phyloP scores from a whole-genome alignment of 352 stramenopile species.

The Vaucheria bursata region DNA sequence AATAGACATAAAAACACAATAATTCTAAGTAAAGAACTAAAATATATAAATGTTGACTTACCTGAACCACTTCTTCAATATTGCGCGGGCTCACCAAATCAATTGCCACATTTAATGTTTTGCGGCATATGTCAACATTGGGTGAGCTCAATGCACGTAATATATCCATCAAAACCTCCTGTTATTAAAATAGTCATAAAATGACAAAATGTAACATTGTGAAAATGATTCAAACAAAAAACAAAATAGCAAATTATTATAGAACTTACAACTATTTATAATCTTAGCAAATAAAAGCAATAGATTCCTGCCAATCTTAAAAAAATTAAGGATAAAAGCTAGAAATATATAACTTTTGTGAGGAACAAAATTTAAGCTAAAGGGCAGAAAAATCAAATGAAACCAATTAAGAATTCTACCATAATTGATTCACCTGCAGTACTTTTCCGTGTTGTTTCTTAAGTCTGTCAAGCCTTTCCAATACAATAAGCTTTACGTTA shows the following conservation, averaged over 20 bases:
- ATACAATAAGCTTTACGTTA: slow-evolving; percentile 99
- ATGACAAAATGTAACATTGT: too few relatives aligned
- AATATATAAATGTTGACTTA: neutral
- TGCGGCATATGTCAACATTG: slow-evolving; percentile 96
- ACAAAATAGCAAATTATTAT: too few relatives aligned
- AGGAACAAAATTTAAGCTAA: too few relatives aligned
- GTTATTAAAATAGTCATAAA: slow-evolving; percentile 42
- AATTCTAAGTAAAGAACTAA: neutral
- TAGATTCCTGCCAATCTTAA: too few relatives aligned
- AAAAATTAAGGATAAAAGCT: too few relatives aligned
- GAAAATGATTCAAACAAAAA: too few relatives aligned
- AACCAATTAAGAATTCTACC: too few relatives aligned
- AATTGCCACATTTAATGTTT: slow-evolving; percentile 93
- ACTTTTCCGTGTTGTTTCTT: slow-evolving; percentile 90
- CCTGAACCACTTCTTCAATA: slow-evolving; percentile 87
- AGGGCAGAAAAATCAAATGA: too few relatives aligned
- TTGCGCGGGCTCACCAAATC: slow-evolving; percentile 90
- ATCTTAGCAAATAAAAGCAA: too few relatives aligned
- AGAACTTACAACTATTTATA: too few relatives aligned
- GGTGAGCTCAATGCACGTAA: slow-evolving; percentile 87
- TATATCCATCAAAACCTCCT: slow-evolving; percentile 99
- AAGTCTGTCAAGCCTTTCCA: slow-evolving; percentile 92
- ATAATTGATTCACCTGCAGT: slow-evolving; percentile 66
- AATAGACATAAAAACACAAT: neutral
- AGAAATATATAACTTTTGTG: too few relatives aligned